A percentile compares a stretch with the other conserved stretches of the same genome.
Evolutionary conservation across 1,284 basidiomycete species (phyloP).

Genomic region (Sutorius eximius): DNA sequence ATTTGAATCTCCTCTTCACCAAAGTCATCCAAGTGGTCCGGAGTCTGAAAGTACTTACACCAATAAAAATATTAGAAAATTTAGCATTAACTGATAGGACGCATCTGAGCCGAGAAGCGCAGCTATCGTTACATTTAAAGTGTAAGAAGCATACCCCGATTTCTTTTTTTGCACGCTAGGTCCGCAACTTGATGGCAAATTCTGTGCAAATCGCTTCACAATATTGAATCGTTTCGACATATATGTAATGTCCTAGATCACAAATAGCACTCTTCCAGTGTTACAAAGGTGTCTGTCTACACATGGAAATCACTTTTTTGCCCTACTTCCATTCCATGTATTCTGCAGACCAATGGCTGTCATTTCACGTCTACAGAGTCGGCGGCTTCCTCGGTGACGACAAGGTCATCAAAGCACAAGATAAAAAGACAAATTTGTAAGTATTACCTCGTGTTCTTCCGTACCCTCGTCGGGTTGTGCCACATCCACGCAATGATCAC

Average conservation of each 20-base stretch:
- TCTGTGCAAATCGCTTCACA: not conserved
- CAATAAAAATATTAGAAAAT: not conserved
- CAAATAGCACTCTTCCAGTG: not conserved
- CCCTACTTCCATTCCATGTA: conserved; percentile 6
- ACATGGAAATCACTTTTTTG: not conserved
- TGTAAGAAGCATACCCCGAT: not conserved
- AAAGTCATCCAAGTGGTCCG: not conserved
- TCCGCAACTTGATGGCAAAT: not conserved
- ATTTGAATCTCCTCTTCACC: not conserved
- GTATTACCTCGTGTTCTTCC: conserved; percentile 2
- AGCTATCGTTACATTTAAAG: not conserved
- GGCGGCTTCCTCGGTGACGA: conserved; percentile 26
- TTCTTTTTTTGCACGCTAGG: not conserved
- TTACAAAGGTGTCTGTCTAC: not conserved
- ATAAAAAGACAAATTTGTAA: conserved; percentile 23
- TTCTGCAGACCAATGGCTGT: conserved; percentile 7
- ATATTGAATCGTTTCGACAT: not conserved
- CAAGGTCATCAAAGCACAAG: conserved; percentile 26
- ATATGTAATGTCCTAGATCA: not conserved
- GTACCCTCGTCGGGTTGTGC: not conserved
- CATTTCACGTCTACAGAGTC: conserved; percentile 29
- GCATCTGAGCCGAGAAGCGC: not conserved
- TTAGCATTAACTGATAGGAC: not conserved
- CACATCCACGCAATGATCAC: not conserved
- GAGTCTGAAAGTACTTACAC: not conserved